Conservation (phyloP, 176 grass and related monocot species). For the Carex pumila region DNA sequence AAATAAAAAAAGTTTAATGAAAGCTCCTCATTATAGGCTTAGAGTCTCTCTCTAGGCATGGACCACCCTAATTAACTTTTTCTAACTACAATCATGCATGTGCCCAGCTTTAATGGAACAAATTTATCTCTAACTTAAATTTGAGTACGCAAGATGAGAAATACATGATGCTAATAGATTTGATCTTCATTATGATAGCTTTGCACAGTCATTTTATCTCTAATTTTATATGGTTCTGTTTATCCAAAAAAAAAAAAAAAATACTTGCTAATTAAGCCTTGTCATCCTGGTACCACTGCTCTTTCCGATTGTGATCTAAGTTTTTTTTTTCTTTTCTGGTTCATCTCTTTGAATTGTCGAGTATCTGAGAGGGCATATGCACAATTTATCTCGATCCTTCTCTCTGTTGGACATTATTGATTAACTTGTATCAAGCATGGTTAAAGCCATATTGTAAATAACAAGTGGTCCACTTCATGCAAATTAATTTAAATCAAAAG, state of each 20-base stretch:
- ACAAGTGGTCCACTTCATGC: neutral
- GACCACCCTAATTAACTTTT: neutral
- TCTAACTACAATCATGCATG: slow-evolving; percentile 2
- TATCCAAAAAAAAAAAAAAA: neutral
- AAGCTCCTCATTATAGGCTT: neutral
- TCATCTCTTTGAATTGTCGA: neutral
- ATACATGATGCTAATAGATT: neutral
- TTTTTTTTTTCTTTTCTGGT: neutral
- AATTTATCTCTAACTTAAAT: neutral
- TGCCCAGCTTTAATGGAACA: neutral
- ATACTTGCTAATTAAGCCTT: neutral
- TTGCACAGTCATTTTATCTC: neutral
- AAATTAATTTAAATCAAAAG: neutral
- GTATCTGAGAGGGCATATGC: neutral
- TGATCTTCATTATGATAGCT: neutral
- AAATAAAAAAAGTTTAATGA: neutral
- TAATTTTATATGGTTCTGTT: neutral
- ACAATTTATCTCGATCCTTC: neutral
- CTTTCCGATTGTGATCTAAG: neutral
- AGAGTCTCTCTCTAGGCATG: neutral
- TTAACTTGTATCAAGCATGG: neutral
- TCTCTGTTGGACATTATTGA: neutral
- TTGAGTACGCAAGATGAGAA: neutral
- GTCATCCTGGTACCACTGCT: neutral
- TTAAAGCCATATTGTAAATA: neutral